phyloP scores from a whole-genome alignment of 208 protist species.

The Leishmania braziliensis region DNA sequence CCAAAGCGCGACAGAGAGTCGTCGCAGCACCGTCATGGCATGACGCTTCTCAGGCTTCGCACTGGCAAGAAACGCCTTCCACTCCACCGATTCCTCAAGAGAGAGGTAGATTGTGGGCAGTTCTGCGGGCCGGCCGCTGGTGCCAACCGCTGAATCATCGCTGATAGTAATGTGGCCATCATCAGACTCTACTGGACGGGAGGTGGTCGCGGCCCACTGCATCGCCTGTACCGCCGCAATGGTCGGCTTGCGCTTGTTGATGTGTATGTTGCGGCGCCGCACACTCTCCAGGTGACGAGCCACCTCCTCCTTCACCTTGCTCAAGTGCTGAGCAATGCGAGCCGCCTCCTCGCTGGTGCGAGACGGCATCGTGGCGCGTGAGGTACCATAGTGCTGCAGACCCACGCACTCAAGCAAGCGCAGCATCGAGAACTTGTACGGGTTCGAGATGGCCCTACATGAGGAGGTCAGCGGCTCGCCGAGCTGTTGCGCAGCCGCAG shows the following conservation, averaged over 20 bases:
- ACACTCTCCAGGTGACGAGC: conserved; percentile 31
- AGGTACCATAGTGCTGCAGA: conserved; percentile 52
- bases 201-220: conserved; percentile 8
- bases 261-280: conserved; percentile 25
- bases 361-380: conserved; percentile 40
- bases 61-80: conserved; percentile 58
- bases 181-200: not conserved
- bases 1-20: conserved; percentile 59
- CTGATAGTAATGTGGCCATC: not conserved
- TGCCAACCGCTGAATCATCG: not conserved
- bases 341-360: conserved; percentile 29
- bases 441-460: conserved; percentile 21
- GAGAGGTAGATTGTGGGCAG: conserved; percentile 54
- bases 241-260: conserved; percentile 19
- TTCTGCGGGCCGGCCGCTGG: not conserved
- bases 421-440: conserved; percentile 72
- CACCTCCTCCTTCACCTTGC: conserved; percentile 6
- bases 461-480: conserved; percentile 22
- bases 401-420: conserved; percentile 58
- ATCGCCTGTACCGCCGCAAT: conserved; percentile 7
- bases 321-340: conserved; percentile 31
- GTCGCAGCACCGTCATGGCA: conserved; percentile 53
- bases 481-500: not conserved
- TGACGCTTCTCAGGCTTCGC: conserved; percentile 40
- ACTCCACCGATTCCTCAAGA: conserved; percentile 27